phyloP scores from a whole-genome alignment of 805 yeast species.

The Ascoidea rubescens region DNA sequence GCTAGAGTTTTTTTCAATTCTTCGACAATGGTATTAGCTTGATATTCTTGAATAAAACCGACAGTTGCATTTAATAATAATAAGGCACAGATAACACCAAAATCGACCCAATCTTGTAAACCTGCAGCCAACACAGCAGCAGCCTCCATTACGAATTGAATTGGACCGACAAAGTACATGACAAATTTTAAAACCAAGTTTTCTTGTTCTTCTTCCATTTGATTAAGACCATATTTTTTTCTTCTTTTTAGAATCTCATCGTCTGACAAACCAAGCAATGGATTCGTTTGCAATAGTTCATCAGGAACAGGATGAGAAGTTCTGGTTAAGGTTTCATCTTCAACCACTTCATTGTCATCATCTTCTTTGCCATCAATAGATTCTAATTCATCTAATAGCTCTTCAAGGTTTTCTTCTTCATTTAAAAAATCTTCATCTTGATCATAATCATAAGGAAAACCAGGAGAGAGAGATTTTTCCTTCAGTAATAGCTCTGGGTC shows the following conservation, averaged over 20 bases:
- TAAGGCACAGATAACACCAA: constrained; percentile 90
- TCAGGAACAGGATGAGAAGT: constrained; percentile 4
- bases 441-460: too few relatives aligned
- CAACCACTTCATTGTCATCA: constrained; percentile 9
- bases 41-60: constrained; percentile 94
- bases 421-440: too few relatives aligned
- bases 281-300: constrained; percentile 40
- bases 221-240: constrained; percentile 80
- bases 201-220: constrained; percentile 81
- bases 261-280: constrained; percentile 54
- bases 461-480: too few relatives aligned
- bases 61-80: constrained; percentile 76
- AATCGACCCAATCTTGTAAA: constrained; percentile 96
- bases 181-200: constrained; percentile 64
- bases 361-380: constrained; percentile 10
- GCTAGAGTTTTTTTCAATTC: constrained; percentile 25
- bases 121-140: constrained; percentile 92
- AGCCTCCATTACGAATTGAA: constrained; percentile 94
- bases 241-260: constrained; percentile 73
- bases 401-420: too few relatives aligned
- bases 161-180: constrained; percentile 87
- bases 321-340: not conserved
- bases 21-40: constrained; percentile 45
- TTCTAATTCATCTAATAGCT: too few relatives aligned
- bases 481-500: too few relatives aligned